A percentile compares a stretch with the other conserved stretches of the same genome.
These are phyloP conservation scores for Thalia dealbata DNA, from an alignment of 176 grass and related monocot genomes.

Conservation along the genomic window DNA sequence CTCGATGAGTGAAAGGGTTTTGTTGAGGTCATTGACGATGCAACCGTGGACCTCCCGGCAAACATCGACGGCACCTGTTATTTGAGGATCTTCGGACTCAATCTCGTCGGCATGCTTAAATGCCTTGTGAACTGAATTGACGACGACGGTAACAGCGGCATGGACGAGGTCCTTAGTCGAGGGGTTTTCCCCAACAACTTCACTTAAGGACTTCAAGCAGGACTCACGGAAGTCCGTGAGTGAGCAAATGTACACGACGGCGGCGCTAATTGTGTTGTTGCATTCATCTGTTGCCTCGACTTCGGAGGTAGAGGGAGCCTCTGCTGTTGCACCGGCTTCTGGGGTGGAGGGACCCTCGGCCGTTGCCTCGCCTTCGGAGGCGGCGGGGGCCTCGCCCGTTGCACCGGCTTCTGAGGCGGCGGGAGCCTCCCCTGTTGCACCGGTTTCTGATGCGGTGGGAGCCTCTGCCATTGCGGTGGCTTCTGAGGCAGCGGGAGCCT, in stretches of 20 bases:
- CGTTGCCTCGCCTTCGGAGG: too few relatives aligned
- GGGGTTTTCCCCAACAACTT: constrained; percentile 38
- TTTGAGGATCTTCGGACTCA: constrained; percentile 36
- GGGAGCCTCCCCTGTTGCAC: too few relatives aligned
- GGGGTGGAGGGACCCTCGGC: too few relatives aligned
- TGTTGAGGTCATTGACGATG: constrained; percentile 42
- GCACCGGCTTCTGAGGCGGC: too few relatives aligned
- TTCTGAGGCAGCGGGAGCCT: too few relatives aligned
- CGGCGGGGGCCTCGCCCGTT: too few relatives aligned
- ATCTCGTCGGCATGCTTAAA: constrained; percentile 46
- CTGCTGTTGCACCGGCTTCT: too few relatives aligned
- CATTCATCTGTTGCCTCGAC: too few relatives aligned
- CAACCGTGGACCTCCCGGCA: constrained; percentile 44
- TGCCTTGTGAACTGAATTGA: constrained; percentile 32
- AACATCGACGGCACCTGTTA: constrained; percentile 45
- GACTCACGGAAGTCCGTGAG: constrained; percentile 48
- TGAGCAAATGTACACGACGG: constrained; percentile 40
- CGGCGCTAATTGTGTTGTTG: too few relatives aligned
- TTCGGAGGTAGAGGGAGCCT: too few relatives aligned
- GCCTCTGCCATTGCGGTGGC: too few relatives aligned
- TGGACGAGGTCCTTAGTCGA: constrained; percentile 48
- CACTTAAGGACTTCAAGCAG: constrained; percentile 37
- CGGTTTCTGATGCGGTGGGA: too few relatives aligned
- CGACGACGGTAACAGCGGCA: constrained; percentile 38
- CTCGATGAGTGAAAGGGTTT: constrained; percentile 38